These are phyloP conservation scores for Pestalotiopsis sp. DNA, from an alignment of 2,329 filamentous ascomycete species.

Conservation along the genomic window DNA sequence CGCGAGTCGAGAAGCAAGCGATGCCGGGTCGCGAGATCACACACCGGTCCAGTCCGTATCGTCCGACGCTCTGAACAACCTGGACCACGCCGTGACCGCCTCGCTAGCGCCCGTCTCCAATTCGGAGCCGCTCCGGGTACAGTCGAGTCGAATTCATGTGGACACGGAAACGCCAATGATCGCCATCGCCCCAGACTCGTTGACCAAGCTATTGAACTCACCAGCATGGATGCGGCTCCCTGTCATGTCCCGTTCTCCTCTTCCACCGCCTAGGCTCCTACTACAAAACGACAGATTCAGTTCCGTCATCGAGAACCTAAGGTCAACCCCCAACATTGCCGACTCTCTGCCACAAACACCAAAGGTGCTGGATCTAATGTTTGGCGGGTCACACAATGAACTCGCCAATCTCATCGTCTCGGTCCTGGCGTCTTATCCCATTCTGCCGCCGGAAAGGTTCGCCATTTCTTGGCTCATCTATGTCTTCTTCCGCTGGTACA, in stretches of 20 bases:
- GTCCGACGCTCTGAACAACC: background rate
- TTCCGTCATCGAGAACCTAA: background rate
- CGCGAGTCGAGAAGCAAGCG: background rate
- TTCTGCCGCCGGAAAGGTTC: background rate
- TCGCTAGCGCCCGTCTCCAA: background rate
- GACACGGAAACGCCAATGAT: background rate
- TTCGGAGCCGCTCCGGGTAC: background rate
- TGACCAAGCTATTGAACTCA: background rate
- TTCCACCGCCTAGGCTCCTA: background rate
- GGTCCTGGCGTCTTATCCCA: background rate
- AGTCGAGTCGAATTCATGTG: background rate
- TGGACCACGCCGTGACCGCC: background rate
- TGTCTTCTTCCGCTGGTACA: background rate
- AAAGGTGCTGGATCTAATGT: background rate
- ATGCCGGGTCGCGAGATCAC: background rate
- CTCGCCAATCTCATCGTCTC: conserved; percentile 6
- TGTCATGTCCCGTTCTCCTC: background rate
- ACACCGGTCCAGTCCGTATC: background rate
- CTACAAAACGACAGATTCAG: background rate
- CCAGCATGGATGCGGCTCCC: background rate
- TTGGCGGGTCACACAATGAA: background rate
- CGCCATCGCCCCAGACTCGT: background rate
- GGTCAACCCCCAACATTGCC: background rate
- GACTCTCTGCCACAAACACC: background rate
- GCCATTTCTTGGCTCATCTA: conserved; percentile 5